These are phyloP conservation scores for Epithele typhae DNA, from an alignment of 768 basidiomycete species.

Conservation along the genomic window DNA sequence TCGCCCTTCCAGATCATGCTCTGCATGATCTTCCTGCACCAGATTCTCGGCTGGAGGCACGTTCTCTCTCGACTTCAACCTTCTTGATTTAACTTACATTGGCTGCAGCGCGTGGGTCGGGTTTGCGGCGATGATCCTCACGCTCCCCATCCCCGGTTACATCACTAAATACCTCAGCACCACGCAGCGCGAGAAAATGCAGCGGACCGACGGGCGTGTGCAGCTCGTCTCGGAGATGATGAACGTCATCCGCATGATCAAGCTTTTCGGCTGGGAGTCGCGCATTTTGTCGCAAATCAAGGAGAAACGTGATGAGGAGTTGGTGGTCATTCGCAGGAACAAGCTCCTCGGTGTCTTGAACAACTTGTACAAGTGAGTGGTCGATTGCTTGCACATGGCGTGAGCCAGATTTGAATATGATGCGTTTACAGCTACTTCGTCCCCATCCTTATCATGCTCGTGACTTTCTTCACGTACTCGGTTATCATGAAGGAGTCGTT, in stretches of 20 bases:
- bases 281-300: constrained; percentile 49
- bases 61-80: too few species aligned
- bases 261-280: constrained; percentile 40
- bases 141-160: constrained; percentile 37
- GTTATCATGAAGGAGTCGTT: constrained; percentile 34
- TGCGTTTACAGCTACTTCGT: constrained; percentile 50
- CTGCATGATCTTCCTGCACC: constrained; percentile 38
- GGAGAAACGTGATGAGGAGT: constrained; percentile 57
- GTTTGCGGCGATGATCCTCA: constrained; percentile 33
- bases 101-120: constrained; percentile 34
- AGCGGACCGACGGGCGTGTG: constrained; percentile 45
- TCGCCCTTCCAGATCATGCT: constrained; percentile 34
- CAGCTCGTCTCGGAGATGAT: constrained; percentile 42
- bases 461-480: constrained; percentile 56
- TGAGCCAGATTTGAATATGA: background rate
- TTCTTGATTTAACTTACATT: too few species aligned
- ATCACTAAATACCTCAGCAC: constrained; percentile 31
- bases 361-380: constrained; percentile 37
- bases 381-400: too few species aligned
- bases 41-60: constrained; percentile 49
- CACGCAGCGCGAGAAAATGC: constrained; percentile 36
- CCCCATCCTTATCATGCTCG: constrained; percentile 60
- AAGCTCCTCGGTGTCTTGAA: constrained; percentile 47
- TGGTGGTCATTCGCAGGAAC: constrained; percentile 47
- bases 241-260: constrained; percentile 39